phyloP scores from a whole-genome alignment of 495 filamentous ascomycete genomes.

The Penicillium diatomitis region DNA sequence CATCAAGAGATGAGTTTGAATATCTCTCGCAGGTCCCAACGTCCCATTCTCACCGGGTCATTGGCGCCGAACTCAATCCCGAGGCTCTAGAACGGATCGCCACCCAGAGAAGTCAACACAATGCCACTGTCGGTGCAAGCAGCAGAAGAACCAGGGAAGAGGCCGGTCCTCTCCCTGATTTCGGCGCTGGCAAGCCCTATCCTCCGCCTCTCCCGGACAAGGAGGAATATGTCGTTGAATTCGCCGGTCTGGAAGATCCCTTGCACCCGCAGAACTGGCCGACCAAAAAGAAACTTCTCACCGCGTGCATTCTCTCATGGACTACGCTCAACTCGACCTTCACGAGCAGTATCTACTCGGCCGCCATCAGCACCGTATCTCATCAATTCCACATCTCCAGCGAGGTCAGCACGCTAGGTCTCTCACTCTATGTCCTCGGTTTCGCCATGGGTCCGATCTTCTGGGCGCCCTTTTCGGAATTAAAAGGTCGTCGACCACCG shows the following conservation, averaged over 20 bases:
- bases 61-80: slow-evolving; percentile 55
- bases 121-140: slow-evolving; percentile 59
- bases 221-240: slow-evolving; percentile 85
- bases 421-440: slow-evolving; percentile 52
- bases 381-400: slow-evolving; percentile 41
- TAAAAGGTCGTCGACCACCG: slow-evolving; percentile 52
- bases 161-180: slow-evolving; percentile 47
- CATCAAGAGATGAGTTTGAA: slow-evolving; percentile 13
- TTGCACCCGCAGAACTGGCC: slow-evolving; percentile 81
- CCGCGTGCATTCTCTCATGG: slow-evolving; percentile 65
- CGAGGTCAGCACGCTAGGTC: slow-evolving; percentile 47
- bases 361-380: slow-evolving; percentile 39
- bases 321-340: slow-evolving; percentile 72
- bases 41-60: slow-evolving; percentile 45
- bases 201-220: slow-evolving; percentile 61
- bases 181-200: slow-evolving; percentile 70
- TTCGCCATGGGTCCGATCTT: slow-evolving; percentile 53
- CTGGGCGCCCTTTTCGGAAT: slow-evolving; percentile 59
- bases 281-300: slow-evolving; percentile 61
- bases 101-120: slow-evolving; percentile 66
- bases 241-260: slow-evolving; percentile 61
- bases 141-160: slow-evolving; percentile 37
- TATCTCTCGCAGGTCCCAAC: slow-evolving; percentile 47
- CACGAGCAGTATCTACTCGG: slow-evolving; percentile 47
- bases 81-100: slow-evolving; percentile 70